Evolutionary conservation across 1,284 basidiomycete genomes (phyloP), one percentile per base, ranked within the genome.

Genomic region (Ceratobasidium theobromae): DNA sequence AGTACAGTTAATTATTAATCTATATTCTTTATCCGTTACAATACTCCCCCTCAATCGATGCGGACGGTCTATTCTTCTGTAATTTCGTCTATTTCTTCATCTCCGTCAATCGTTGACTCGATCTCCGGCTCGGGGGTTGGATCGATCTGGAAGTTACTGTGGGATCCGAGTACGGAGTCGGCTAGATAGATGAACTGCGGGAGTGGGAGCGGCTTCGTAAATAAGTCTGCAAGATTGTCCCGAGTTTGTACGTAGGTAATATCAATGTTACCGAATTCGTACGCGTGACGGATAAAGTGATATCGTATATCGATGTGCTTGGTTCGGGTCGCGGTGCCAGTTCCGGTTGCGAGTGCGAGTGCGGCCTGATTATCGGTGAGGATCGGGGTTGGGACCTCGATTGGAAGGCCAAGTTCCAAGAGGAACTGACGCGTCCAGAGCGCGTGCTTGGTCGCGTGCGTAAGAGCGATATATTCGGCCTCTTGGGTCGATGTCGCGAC

Each of bases 401-500:
- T 53, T 0, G 66, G 66, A 16, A 57, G 57, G 8, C 68, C 53
- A 0, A 79, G 53, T 30, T 74, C 73, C 0, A 11, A 12, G 1
- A 76, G 67, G 1, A 78, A 53, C 0, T 60, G 28, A 0, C 68
- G 52, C 0, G 78, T 0, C 72, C 72, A 76, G 0, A 72, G 30
- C 0, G 68, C 68, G 49, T 77, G 75, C 8, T 68, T 70, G 0
- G 69, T 67, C 0, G 73, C 70, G 21, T 75, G 72, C 9, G 72
- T 58, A 4, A 72, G 38, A 0, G 75, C 76, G 38, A 75, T 70
- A 53, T 75, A 77, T 69, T 78, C 75, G 8, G 81, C 75, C 51
- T 81, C 79, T 1, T 72, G 72, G 0, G 77, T 76, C 0, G 78
- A 82, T 1, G 69, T 65, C 1, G 78, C 72, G 4, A 78, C 73